Base-by-base conservation (phyloP, 1,284 basidiomycete genomes). In the Moesziomyces sp. region DNA sequence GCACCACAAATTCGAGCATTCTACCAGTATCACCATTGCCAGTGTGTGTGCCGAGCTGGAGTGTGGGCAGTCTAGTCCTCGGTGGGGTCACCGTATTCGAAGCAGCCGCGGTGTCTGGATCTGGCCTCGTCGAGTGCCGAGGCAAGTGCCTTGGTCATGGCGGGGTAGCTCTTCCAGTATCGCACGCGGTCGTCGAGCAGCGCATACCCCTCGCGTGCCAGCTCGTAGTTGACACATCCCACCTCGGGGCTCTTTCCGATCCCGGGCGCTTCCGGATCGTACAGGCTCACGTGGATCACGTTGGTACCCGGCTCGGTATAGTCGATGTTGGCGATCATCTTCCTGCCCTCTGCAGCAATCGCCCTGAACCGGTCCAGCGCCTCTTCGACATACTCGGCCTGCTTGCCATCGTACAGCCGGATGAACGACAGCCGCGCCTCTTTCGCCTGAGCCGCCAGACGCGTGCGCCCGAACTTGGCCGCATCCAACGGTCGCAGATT, bases 311-410 rank as follows among this genome's bases (percentile, higher is more conserved):
- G 60, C 43, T 80, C 78, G 26, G 52, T 48, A 23, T 66, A 69
- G 58, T 80, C 79, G 49, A 81, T 77, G 67, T 80, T 80, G 40
- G 79, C 79, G 35, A 81, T 77, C 72, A 81, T 59, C 65, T 81
- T 81, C 6, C 70, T 59, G 5, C 77, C 78, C 42, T 80, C 79
- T 6, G 64, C 68, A 7, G 72, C 73, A 46, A 75, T 61, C 1
- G 72, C 61, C 5, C 75, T 49, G 69, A 81, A 81, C 9, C 76
- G 38, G 38, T 80, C 78, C 23, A 75, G 45, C 3, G 76, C 78
- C 56, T 81, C 79, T 19, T 69, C 59, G 34, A 73, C 79, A 53
- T 80, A 81, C 46, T 80, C 79, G 44, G 56, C 40, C 49, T 67
- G 70, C 46, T 64, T 71, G 21, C 76, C 78, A 19, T 76, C 78